A percentile compares a stretch with the other conserved stretches of the same genome.
Conservation (phyloP, 345 rosid genomes). For the Murraya paniculata region DNA sequence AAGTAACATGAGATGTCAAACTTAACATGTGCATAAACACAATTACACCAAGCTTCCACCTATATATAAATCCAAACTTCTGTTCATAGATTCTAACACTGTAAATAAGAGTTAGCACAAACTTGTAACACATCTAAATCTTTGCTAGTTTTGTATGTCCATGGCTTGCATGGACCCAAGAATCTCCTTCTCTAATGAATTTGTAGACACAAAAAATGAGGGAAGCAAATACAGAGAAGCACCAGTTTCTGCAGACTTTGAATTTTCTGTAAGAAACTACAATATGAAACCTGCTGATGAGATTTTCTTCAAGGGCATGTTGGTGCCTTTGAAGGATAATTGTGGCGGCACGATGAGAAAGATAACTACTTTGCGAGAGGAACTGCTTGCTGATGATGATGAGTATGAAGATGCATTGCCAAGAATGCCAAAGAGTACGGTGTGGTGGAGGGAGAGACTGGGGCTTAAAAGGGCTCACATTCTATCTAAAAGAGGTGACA, state of each 20-base stretch:
- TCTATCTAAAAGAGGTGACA: constrained; percentile 24
- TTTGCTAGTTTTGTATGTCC: constrained; percentile 15
- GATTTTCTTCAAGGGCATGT: constrained; percentile 69
- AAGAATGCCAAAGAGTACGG: constrained; percentile 33
- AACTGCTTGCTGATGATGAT: constrained; percentile 45
- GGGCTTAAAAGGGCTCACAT: constrained; percentile 33
- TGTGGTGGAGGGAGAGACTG: constrained; percentile 59
- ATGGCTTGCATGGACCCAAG: constrained; percentile 68
- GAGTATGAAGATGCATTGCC: constrained; percentile 14
- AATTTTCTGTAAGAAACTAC: constrained; percentile 52
- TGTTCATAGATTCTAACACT: constrained; percentile 33
- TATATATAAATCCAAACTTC: constrained; percentile 31
- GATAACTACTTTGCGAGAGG: constrained; percentile 71
- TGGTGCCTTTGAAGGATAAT: constrained; percentile 59
- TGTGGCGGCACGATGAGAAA: constrained; percentile 32
- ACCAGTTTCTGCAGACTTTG: constrained; percentile 81
- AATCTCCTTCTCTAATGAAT: constrained; percentile 89
- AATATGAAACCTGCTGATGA: constrained; percentile 73
- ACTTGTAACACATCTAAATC: background rate
- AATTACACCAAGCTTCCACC: constrained; percentile 16
- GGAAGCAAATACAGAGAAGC: constrained; percentile 67
- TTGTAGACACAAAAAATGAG: constrained; percentile 46
- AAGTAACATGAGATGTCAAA: constrained; percentile 62
- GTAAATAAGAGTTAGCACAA: constrained; percentile 5
- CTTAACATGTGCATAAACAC: constrained; percentile 24